Base-by-base conservation (phyloP, 2,329 filamentous ascomycete species). In the Talaromyces sp. region DNA sequence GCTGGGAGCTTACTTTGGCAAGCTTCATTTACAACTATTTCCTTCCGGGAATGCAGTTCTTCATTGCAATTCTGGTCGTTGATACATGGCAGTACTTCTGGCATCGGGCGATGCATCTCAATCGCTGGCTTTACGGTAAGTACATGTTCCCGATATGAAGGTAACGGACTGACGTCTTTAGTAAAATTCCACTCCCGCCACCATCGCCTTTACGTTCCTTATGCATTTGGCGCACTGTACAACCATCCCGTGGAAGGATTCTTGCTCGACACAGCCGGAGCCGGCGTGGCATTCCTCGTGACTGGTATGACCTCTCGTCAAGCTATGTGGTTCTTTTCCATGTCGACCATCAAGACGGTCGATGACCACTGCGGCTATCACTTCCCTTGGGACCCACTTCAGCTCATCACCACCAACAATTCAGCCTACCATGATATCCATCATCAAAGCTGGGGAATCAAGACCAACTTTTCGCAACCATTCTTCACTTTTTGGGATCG, bases 71-170 rank as follows among this genome's bases (percentile, higher is more conserved):
- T 67, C 80, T 87, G 69, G 83, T 96, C 69, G 86, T 98, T 70
- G 95, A 99, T 79, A 95, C 93, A 52, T 99, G 95, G 95, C 94
- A 99, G 77, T 99, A 99, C 81, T 97, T 97, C 80, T 85, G 94
- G 72, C 95, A 99, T 79, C 92, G 95, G 45, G 86, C 90, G 65
- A 99, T 99, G 95, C 95, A 99, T 80, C 85, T 95, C 82, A 97
- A 98, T 82, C 93, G 91, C 78, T 98, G 92, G 91, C 85, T 99
- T 71, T 98, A 98, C 83, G 90, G 92, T 95, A 84, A 79, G 90
- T 27, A 3, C 37, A 5, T 11, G 3, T 25, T n/a, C 27, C 27
- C 6, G 4, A 31, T 3, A 19, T 43, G 2, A 11, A 13, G 25
- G 13, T 7, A 4, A 43, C 8, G n/a, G 37, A 45, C 56, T 59